Conservation (phyloP, 1,284 basidiomycete species). For the Ustilago xerochloae region DNA sequence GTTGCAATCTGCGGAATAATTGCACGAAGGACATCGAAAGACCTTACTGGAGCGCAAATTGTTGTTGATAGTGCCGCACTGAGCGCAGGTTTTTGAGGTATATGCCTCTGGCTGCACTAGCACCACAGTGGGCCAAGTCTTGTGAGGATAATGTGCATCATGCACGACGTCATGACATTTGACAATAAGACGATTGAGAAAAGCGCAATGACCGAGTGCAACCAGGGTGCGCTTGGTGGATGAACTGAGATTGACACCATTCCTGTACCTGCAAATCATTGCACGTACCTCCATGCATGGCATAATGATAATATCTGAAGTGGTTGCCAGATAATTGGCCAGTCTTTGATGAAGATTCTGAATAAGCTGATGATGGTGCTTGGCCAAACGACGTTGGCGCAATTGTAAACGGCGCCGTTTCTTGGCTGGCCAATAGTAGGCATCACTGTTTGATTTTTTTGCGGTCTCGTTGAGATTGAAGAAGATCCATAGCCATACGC, state of each 20-base stretch:
- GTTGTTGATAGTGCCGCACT: constrained; percentile 1
- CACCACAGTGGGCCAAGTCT: neutral
- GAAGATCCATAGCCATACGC: no score
- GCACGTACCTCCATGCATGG: constrained; percentile 3
- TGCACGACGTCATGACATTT: neutral
- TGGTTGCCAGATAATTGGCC: neutral
- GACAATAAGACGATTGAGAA: neutral
- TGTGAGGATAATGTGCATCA: neutral
- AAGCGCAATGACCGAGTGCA: neutral
- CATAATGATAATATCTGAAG: constrained; percentile 9
- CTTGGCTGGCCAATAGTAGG: no score
- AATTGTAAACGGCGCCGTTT: no score
- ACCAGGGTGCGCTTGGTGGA: constrained; percentile 1
- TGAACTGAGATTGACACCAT: neutral
- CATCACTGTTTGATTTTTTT: no score
- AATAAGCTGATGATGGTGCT: no score
- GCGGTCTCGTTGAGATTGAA: no score
- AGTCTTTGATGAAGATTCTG: no score
- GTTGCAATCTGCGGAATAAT: neutral
- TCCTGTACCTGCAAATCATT: constrained; percentile 4
- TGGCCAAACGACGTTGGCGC: no score
- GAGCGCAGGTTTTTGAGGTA: constrained; percentile 1
- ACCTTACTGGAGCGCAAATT: neutral
- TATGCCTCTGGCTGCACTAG: constrained; percentile 8
- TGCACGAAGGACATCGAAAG: neutral